Evolutionary conservation across 768 basidiomycete species (phyloP).

Genomic region (Naganishia onofrii): DNA sequence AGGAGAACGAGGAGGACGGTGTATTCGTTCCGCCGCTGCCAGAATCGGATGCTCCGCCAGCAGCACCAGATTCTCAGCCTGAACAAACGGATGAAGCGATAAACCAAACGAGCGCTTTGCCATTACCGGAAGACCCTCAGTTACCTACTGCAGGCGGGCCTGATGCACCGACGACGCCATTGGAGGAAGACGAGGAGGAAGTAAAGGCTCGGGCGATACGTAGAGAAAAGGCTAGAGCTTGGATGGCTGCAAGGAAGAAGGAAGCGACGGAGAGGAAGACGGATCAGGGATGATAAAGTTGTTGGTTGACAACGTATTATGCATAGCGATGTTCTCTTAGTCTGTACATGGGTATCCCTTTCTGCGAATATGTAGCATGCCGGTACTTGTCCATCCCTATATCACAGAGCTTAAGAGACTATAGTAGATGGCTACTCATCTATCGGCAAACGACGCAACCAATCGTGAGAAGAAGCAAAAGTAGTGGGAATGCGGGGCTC

Average conservation of each 20-base stretch:
- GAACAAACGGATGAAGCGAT: not conserved
- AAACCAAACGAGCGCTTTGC: not conserved
- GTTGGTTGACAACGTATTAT: not conserved
- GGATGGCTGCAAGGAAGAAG: slow-evolving; percentile 2
- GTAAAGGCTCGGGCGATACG: slow-evolving; percentile 10
- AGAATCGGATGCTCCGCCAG: not conserved
- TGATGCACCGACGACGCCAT: not conserved
- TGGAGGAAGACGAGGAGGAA: slow-evolving; percentile 6
- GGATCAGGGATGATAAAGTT: not conserved
- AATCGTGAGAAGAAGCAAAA: not conserved
- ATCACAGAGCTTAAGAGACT: no score
- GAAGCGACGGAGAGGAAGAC: not conserved
- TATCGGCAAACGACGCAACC: not conserved
- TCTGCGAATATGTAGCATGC: no score
- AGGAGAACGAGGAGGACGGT: slow-evolving; percentile 14
- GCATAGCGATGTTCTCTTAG: no score
- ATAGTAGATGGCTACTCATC: no score
- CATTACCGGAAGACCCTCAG: not conserved
- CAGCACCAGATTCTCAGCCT: not conserved
- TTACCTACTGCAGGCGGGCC: not conserved
- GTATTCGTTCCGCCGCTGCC: slow-evolving; percentile 2
- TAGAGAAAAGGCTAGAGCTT: slow-evolving; percentile 6
- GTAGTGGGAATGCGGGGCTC: not conserved
- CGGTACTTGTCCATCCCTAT: no score
- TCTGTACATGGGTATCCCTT: no score